These are phyloP conservation scores for Cinnamomum chago DNA, from an alignment of 164 flowering plant genomes.

Conservation along the genomic window DNA sequence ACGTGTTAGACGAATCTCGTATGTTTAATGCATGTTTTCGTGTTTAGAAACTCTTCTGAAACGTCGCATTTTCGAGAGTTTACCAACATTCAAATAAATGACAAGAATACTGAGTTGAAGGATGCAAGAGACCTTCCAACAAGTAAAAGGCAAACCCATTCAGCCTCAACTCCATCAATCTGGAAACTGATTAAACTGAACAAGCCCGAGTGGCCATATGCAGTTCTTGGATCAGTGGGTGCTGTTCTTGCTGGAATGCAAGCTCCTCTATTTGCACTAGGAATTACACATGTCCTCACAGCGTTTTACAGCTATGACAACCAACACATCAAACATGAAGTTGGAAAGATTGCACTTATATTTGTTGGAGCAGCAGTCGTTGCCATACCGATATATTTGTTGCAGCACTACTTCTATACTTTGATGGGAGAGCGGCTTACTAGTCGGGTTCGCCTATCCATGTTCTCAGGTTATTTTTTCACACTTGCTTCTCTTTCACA, in stretches of 20 bases:
- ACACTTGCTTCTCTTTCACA: background rate
- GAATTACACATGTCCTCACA: constrained; percentile 50
- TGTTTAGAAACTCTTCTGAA: constrained; percentile 9
- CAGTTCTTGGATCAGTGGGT: constrained; percentile 64
- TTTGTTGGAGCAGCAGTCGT: constrained; percentile 48
- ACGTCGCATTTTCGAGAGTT: constrained; percentile 23
- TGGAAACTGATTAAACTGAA: constrained; percentile 49
- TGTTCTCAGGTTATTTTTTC: constrained; percentile 63
- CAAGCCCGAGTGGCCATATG: constrained; percentile 69
- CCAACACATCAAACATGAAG: constrained; percentile 41
- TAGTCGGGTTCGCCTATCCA: constrained; percentile 55
- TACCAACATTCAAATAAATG: constrained; percentile 10
- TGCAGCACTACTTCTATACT: constrained; percentile 69
- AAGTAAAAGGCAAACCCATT: constrained; percentile 6
- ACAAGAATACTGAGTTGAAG: constrained; percentile 10
- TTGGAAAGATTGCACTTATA: constrained; percentile 37
- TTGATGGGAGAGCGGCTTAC: constrained; percentile 75
- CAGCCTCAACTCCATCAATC: constrained; percentile 36
- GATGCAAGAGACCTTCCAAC: constrained; percentile 16
- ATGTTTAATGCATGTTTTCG: too few relatives aligned
- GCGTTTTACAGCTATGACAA: constrained; percentile 45
- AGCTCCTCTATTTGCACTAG: constrained; percentile 69
- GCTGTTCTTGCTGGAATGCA: constrained; percentile 64
- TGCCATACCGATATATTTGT: constrained; percentile 48
- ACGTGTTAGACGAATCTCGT: background rate